phyloP scores from a whole-genome alignment of 78 protist species.

The Dictyostelium brefeldianum region DNA sequence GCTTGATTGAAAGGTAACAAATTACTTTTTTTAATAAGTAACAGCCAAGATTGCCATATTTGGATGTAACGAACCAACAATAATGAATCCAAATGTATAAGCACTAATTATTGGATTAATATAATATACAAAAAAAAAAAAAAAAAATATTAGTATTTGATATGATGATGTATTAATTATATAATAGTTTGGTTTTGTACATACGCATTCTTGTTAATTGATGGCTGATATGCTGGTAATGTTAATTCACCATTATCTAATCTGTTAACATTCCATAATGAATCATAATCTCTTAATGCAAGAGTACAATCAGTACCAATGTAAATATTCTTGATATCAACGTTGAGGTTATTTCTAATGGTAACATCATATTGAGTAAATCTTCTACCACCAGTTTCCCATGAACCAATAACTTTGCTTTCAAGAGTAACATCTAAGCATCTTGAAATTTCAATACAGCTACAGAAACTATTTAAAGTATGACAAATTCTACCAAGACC shows the following conservation, averaged over 20 bases:
- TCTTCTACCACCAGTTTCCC: background rate
- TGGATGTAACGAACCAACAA: background rate
- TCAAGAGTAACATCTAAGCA: background rate
- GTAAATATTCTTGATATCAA: background rate
- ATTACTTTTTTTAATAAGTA: slow-evolving; percentile 4
- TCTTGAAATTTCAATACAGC: background rate
- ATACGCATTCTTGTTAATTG: background rate
- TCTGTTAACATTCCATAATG: slow-evolving; percentile 36
- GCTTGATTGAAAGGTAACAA: no score
- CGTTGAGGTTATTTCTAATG: background rate
- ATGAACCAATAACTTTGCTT: background rate
- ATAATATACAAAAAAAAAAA: no score
- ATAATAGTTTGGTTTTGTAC: background rate
- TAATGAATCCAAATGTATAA: background rate
- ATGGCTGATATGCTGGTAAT: background rate
- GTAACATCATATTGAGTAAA: background rate
- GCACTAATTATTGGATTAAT: background rate
- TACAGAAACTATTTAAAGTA: background rate
- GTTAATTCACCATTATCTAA: background rate
- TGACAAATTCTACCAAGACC: background rate
- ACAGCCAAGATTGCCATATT: background rate
- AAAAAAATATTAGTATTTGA: background rate
- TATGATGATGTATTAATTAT: no score
- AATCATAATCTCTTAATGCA: background rate
- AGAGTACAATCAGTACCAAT: slow-evolving; percentile 6